Conservation (phyloP, 2,329 filamentous ascomycete genomes). For the Mycosphaerella arachidis region DNA sequence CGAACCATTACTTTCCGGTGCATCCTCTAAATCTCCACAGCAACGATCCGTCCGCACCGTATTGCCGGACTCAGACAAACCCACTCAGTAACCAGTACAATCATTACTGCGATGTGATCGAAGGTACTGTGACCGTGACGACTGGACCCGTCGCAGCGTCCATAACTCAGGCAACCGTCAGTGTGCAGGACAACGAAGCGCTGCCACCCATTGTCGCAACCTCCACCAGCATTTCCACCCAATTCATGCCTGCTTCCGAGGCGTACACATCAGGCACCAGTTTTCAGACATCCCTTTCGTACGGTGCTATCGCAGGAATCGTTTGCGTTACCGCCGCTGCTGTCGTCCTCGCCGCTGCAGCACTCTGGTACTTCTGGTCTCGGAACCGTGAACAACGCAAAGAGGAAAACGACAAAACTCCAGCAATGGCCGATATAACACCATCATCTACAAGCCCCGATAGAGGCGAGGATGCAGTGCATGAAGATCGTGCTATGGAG, state of each 20-base stretch:
- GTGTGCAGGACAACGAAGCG: background rate
- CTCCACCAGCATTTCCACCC: background rate
- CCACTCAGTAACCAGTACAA: background rate
- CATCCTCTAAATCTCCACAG: constrained; percentile 1
- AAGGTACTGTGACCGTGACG: background rate
- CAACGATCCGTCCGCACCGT: constrained; percentile 1
- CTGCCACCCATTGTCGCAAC: background rate
- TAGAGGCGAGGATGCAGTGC: background rate
- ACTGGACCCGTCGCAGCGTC: background rate
- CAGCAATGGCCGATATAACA: background rate
- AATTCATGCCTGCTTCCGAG: background rate
- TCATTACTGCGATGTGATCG: background rate
- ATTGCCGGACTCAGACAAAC: constrained; percentile 8
- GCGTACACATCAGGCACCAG: background rate
- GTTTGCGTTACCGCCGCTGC: background rate
- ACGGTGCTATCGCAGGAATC: constrained; percentile 1
- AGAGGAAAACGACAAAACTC: background rate
- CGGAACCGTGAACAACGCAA: background rate
- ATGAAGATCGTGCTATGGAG: background rate
- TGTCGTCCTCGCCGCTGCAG: background rate
- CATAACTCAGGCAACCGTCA: background rate
- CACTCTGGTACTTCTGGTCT: constrained; percentile 1
- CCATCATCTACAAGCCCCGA: background rate
- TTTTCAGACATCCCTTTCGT: background rate
- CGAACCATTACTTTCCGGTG: background rate